These are phyloP conservation scores for Thraustochytrium sp. DNA, from an alignment of 352 stramenopile species.

Conservation along the genomic window DNA sequence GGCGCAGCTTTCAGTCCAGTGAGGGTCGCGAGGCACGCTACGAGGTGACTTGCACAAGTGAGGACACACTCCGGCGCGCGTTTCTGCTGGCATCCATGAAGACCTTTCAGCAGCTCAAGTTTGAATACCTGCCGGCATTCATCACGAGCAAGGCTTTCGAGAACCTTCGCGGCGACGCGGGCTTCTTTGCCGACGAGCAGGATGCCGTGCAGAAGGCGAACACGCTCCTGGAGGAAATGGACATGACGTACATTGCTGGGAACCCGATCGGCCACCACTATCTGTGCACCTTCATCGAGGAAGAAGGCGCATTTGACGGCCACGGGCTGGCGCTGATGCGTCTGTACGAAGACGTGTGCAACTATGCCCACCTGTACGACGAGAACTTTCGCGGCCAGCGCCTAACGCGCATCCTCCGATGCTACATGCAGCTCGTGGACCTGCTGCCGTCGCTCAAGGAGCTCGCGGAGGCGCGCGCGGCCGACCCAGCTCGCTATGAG, in stretches of 20 bases:
- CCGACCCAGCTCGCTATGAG: background rate
- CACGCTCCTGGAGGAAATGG: constrained; percentile 14
- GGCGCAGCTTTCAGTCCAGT: background rate
- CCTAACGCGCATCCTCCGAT: background rate
- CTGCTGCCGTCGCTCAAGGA: background rate
- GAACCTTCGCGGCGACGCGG: background rate
- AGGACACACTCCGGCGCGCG: background rate
- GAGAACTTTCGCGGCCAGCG: background rate
- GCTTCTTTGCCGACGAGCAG: background rate
- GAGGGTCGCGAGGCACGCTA: background rate
- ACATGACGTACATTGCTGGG: constrained; percentile 18
- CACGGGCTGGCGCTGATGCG: background rate
- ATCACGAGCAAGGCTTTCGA: constrained; percentile 3
- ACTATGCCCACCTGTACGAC: constrained; percentile 1
- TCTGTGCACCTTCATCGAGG: background rate
- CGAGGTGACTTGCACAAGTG: background rate
- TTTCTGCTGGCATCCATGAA: constrained; percentile 33
- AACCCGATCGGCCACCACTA: constrained; percentile 27
- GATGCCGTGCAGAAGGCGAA: constrained; percentile 2
- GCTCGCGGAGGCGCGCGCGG: background rate
- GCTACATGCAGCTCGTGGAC: background rate
- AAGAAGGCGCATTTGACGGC: background rate
- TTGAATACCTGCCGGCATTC: constrained; percentile 35
- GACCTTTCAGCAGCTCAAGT: constrained; percentile 41
- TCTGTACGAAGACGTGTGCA: background rate